Percentiles rank a stretch among this genome's conserved stretches.
Evolutionary conservation across 129 eudicot genomes (phyloP).

Genomic region (Rutidosis leptorrhynchoides): DNA sequence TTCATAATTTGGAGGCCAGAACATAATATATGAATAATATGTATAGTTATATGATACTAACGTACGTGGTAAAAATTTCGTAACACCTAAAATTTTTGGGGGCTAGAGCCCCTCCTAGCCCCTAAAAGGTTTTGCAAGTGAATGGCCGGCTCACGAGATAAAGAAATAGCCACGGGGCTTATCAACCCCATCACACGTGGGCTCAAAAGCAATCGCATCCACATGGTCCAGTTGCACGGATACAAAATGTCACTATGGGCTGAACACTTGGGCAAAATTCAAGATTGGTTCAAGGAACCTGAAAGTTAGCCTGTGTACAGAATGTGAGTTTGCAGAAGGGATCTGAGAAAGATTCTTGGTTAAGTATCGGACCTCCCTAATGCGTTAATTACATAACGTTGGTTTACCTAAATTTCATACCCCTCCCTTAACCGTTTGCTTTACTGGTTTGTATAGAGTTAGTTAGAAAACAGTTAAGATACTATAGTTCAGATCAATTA

Average conservation of each 20-base stretch:
- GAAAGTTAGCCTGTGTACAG: conserved; percentile 39
- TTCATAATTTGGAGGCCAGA: too few relatives aligned
- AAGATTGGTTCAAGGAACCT: conserved; percentile 47
- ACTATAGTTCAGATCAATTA: conserved; percentile 5
- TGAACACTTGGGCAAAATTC: conserved; percentile 50
- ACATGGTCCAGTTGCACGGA: conserved; percentile 48
- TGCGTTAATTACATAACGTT: conserved; percentile 42
- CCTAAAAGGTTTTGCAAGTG: too few relatives aligned
- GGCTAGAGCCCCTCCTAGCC: too few relatives aligned
- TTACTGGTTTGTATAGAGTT: neutral
- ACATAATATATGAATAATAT: too few relatives aligned
- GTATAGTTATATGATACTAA: too few relatives aligned
- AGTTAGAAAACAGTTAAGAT: neutral
- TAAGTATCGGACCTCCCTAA: conserved; percentile 43
- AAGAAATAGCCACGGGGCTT: conserved; percentile 75
- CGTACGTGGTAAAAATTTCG: too few relatives aligned
- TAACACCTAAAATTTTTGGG: too few relatives aligned
- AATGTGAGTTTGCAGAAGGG: conserved; percentile 44
- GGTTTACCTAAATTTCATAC: neutral
- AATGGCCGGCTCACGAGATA: conserved; percentile 77
- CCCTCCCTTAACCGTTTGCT: neutral
- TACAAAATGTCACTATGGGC: conserved; percentile 72
- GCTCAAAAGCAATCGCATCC: conserved; percentile 40
- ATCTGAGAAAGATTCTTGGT: conserved; percentile 59
- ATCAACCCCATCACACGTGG: conserved; percentile 67